phyloP scores from a whole-genome alignment of 257 asterid genomes.

The Penstemon newberryi region DNA sequence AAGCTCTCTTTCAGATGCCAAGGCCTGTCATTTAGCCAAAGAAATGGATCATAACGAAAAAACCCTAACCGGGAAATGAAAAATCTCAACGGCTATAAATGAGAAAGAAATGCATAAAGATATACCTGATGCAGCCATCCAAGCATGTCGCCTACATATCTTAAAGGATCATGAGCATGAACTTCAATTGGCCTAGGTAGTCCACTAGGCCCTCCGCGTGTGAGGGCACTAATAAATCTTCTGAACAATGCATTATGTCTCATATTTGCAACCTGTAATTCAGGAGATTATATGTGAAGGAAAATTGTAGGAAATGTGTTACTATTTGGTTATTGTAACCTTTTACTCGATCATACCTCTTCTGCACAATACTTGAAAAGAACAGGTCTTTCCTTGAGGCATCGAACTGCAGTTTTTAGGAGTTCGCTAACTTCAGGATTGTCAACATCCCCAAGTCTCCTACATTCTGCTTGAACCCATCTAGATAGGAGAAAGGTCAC shows the following conservation, averaged over 20 bases:
- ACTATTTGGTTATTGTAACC: constrained; percentile 16
- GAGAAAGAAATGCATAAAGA: not conserved
- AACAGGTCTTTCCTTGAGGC: constrained; percentile 93
- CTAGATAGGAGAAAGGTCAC: constrained; percentile 39
- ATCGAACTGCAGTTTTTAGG: constrained; percentile 84
- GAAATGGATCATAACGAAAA: constrained; percentile 25
- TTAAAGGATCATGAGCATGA: constrained; percentile 97
- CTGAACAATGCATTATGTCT: constrained; percentile 96
- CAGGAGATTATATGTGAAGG: constrained; percentile 19
- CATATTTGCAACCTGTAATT: constrained; percentile 91
- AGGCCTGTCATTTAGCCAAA: constrained; percentile 58
- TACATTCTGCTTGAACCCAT: constrained; percentile 98
- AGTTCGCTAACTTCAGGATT: constrained; percentile 97
- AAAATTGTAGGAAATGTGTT: constrained; percentile 23
- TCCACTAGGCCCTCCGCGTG: constrained; percentile 99
- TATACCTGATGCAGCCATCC: constrained; percentile 98
- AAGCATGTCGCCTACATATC: constrained; percentile 99
- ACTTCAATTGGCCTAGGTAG: constrained; percentile 98
- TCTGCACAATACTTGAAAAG: constrained; percentile 97
- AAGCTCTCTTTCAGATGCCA: constrained; percentile 99
- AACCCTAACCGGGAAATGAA: constrained; percentile 20
- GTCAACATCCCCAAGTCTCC: constrained; percentile 88
- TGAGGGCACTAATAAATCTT: constrained; percentile 97
- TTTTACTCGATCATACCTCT: constrained; percentile 59
- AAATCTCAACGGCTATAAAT: not conserved